These are phyloP conservation scores for Trypanosoma brucei DNA, from an alignment of 208 protist genomes.

Conservation along the genomic window DNA sequence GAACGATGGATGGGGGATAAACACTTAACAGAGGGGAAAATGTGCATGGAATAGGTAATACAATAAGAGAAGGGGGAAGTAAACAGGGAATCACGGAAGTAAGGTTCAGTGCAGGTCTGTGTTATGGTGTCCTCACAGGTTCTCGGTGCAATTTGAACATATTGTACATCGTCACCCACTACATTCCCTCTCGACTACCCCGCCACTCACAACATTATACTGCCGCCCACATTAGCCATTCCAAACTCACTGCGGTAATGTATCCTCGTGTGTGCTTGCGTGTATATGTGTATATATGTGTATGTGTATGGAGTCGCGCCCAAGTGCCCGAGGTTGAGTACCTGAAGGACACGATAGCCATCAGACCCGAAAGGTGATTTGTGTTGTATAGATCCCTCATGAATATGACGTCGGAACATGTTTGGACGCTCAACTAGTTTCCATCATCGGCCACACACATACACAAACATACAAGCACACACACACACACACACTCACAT, in stretches of 20 bases:
- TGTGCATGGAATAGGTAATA: background rate
- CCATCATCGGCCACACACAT: slow-evolving; percentile 2
- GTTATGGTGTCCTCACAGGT: slow-evolving; percentile 15
- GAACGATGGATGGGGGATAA: background rate
- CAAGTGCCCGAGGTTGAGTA: no score
- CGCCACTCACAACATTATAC: background rate
- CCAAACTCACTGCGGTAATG: no score
- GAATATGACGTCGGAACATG: background rate
- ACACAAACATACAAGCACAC: background rate
- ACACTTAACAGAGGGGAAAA: background rate
- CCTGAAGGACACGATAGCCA: background rate
- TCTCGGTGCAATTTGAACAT: background rate
- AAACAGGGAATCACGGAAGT: background rate
- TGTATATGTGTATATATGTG: no score
- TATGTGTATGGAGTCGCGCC: no score
- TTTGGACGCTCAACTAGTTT: slow-evolving; percentile 11
- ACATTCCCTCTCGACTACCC: background rate
- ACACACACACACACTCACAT: no score
- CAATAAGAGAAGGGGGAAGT: background rate
- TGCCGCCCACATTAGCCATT: no score
- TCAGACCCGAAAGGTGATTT: slow-evolving; percentile 17
- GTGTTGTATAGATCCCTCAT: slow-evolving; percentile 6
- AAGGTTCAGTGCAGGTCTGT: slow-evolving; percentile 20
- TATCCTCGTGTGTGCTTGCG: no score
- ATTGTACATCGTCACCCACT: slow-evolving; percentile 6